Conservation (phyloP, 306 rosid genomes). For the Ormosia emarginata region DNA sequence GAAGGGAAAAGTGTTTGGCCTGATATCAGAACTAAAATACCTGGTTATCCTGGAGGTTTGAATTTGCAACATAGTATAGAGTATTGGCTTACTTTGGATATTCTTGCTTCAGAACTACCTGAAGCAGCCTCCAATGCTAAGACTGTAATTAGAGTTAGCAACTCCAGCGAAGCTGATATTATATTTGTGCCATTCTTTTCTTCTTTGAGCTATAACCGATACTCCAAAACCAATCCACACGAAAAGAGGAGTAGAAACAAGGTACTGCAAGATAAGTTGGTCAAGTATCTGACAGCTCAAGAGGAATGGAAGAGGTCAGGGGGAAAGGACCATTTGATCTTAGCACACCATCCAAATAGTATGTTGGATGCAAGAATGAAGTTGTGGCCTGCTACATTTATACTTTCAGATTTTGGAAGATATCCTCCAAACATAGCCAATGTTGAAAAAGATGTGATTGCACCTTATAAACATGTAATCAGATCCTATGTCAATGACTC, state of each 20-base stretch:
- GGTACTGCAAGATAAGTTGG: slow-evolving; percentile 58
- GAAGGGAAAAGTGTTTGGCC: slow-evolving; percentile 57
- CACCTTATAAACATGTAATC: slow-evolving; percentile 77
- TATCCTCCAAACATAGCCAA: slow-evolving; percentile 77
- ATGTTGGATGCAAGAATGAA: slow-evolving; percentile 67
- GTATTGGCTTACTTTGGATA: slow-evolving; percentile 76
- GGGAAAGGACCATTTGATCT: slow-evolving; percentile 70
- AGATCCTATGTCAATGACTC: slow-evolving; percentile 45
- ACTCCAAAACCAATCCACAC: slow-evolving; percentile 34
- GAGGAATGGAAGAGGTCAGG: slow-evolving; percentile 72
- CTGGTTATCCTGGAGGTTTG: slow-evolving; percentile 74
- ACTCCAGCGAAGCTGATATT: slow-evolving; percentile 65
- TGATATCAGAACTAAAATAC: slow-evolving; percentile 43
- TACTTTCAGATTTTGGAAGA: slow-evolving; percentile 84
- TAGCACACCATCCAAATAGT: slow-evolving; percentile 91
- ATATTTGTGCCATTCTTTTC: slow-evolving; percentile 82
- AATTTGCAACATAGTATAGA: slow-evolving; percentile 83
- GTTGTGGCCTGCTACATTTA: slow-evolving; percentile 65
- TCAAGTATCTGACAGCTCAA: slow-evolving; percentile 46
- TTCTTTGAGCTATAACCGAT: slow-evolving; percentile 61
- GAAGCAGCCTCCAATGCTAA: slow-evolving; percentile 30
- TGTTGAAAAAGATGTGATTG: slow-evolving; percentile 76
- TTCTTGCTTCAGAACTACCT: slow-evolving; percentile 63
- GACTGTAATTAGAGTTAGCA: slow-evolving; percentile 51
- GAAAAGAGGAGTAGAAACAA: slow-evolving; percentile 49